Evolutionary conservation across 106 monocot species (phyloP).

Genomic region (Iris macrosiphon): DNA sequence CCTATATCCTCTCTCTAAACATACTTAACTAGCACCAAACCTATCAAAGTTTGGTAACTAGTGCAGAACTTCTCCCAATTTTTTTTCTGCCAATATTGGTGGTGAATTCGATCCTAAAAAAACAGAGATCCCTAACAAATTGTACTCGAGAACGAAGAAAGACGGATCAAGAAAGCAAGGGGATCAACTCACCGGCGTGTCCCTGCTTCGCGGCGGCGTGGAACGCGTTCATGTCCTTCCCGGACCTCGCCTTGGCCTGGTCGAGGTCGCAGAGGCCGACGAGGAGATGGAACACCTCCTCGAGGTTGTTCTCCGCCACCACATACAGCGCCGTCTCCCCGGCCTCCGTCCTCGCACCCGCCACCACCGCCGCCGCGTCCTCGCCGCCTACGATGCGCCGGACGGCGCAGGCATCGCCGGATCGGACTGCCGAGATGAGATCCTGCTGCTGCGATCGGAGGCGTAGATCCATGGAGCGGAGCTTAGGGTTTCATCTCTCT

Average conservation of each 20-base stretch:
- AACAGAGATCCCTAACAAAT: no score
- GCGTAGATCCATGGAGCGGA: conserved; percentile 49
- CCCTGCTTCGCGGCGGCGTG: conserved; percentile 89
- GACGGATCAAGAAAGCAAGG: no score
- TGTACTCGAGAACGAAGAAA: no score
- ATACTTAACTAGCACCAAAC: no score
- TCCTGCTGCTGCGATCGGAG: conserved; percentile 38
- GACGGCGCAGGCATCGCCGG: conserved; percentile 43
- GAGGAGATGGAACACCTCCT: conserved; percentile 54
- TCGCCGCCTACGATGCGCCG: conserved; percentile 30
- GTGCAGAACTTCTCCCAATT: no score
- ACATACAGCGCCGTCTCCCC: conserved; percentile 86
- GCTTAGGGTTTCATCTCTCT: background rate
- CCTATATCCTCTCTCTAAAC: no score
- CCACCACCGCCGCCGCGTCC: conserved; percentile 14
- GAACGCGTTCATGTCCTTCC: conserved; percentile 69
- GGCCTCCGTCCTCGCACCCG: conserved; percentile 43
- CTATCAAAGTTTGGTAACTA: no score
- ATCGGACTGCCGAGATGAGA: conserved; percentile 62
- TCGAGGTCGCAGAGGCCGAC: conserved; percentile 46
- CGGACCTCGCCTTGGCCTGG: conserved; percentile 43
- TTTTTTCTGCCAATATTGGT: no score
- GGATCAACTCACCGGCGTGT: conserved; percentile 55
- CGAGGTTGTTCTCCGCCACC: conserved; percentile 67
- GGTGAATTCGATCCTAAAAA: no score